These are phyloP conservation scores for Trichoderma guizhouense DNA, from an alignment of 2,329 filamentous ascomycete species.

Conservation along the genomic window DNA sequence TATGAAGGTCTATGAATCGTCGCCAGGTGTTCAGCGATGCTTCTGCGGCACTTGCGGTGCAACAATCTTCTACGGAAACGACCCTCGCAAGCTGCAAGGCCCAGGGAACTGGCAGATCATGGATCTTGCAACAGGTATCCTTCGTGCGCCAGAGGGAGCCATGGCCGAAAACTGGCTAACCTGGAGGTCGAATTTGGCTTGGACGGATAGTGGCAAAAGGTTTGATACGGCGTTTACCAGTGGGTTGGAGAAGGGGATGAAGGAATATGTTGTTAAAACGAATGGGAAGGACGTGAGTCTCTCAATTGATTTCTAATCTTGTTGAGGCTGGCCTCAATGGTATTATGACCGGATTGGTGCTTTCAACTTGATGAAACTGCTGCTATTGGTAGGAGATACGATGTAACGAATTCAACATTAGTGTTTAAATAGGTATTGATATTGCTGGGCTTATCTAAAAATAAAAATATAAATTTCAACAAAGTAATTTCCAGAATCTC, in stretches of 20 bases:
- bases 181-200: conserved; percentile 41
- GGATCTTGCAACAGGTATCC: conserved; percentile 42
- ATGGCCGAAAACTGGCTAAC: conserved; percentile 46
- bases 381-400: neutral
- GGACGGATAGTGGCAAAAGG: conserved; percentile 32
- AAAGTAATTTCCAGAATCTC: neutral
- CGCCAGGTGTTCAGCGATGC: conserved; percentile 36
- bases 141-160: conserved; percentile 43
- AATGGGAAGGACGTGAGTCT: conserved; percentile 31
- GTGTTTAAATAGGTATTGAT: neutral
- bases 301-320: neutral
- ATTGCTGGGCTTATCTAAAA: neutral
- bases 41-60: conserved; percentile 49
- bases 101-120: conserved; percentile 35
- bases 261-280: conserved; percentile 35
- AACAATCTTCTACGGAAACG: conserved; percentile 37
- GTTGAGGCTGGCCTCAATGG: neutral
- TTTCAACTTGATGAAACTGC: neutral
- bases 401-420: neutral
- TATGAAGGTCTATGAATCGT: conserved; percentile 41
- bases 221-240: conserved; percentile 38
- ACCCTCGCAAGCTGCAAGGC: conserved; percentile 28
- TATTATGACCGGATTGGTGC: neutral
- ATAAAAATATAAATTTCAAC: neutral
- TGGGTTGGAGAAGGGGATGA: conserved; percentile 37